Evolutionary conservation across 1,284 basidiomycete species (phyloP), one percentile per base, ranked within the genome.

Genomic region (Rhodotorula sp.): DNA sequence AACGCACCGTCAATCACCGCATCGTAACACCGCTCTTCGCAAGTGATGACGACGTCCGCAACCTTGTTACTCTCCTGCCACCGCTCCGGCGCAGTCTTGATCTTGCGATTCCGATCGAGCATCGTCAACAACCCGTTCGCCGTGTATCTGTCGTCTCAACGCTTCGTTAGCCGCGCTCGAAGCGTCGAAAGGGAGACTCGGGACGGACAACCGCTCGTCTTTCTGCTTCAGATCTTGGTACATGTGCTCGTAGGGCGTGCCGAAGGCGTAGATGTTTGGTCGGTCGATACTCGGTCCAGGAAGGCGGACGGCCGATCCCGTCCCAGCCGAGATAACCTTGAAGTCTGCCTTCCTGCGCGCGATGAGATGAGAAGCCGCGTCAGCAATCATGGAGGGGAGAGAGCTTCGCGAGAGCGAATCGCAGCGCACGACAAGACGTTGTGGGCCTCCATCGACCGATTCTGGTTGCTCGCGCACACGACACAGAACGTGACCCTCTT

Each of bases 361-460:
- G 20, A 24, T 0, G 4, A 3, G 5, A 22, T 8, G 26, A 9
- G 16, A 10, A 20, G 40, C 13, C 22, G 4, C 9, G 28, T 53
- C 31, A 54, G 44, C 5, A 18, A 5, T 26, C 26, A 11, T 31
- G 3, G 40, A 24, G 50, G 28, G 44, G 59, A 54, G 11, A 44
- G 46, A n/a, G n/a, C n/a, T n/a, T n/a, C n/a, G n/a, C n/a, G n/a
- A 30, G 37, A 20, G 8, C 6, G n/a, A 30, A 47, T 7, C 3
- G 10, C 28, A 44, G 85, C 91, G 82, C 76, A 94, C 90, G 89
- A 83, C 54, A 99, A 82, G 16, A 96, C 92, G 77, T 89, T 87
- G 79, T 99, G 96, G 0, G 93, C 96, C 80, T 98, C 95, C 96
- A 99, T 99, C 2, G 94, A 98, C 47, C 96, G 89, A 80, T 99